Percentiles rank a stretch among this genome's conserved stretches.
These are phyloP conservation scores for Aquanectria penicillioides DNA, from an alignment of 2,329 filamentous ascomycete genomes.

Conservation along the genomic window DNA sequence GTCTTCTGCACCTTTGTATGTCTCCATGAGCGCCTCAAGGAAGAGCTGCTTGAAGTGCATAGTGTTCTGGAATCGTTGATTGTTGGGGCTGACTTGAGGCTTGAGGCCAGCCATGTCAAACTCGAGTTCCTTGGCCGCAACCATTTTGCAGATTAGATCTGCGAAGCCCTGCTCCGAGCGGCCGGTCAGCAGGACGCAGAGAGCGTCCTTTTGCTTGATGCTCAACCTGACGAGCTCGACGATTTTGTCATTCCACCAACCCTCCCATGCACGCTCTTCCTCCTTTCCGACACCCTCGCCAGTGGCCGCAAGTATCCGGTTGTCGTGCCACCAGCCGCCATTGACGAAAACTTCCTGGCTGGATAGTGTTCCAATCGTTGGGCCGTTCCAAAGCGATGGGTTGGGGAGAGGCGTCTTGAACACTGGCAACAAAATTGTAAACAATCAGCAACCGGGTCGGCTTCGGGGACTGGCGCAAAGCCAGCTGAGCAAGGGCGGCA, in stretches of 20 bases:
- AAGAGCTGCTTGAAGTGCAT: slow-evolving; percentile 94
- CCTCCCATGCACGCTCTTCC: slow-evolving; percentile 85
- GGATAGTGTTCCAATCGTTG: slow-evolving; percentile 80
- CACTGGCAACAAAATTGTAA: slow-evolving; percentile 59
- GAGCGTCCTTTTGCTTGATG: slow-evolving; percentile 83
- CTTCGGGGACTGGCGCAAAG: neutral
- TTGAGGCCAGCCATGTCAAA: slow-evolving; percentile 93
- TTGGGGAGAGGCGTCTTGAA: slow-evolving; percentile 94
- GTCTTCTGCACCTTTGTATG: slow-evolving; percentile 84
- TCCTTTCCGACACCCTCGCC: slow-evolving; percentile 85
- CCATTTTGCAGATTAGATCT: slow-evolving; percentile 83
- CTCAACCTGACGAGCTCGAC: slow-evolving; percentile 82
- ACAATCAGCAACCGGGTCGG: neutral
- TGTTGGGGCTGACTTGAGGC: slow-evolving; percentile 81
- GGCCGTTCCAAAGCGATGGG: slow-evolving; percentile 83
- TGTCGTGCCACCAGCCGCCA: slow-evolving; percentile 98
- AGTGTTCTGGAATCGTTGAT: slow-evolving; percentile 81
- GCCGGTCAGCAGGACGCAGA: slow-evolving; percentile 89
- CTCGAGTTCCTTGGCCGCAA: slow-evolving; percentile 78
- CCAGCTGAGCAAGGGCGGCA: neutral
- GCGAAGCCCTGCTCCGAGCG: slow-evolving; percentile 81
- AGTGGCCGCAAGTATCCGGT: slow-evolving; percentile 83
- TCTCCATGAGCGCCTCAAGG: slow-evolving; percentile 82
- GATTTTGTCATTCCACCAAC: slow-evolving; percentile 97
- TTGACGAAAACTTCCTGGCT: slow-evolving; percentile 80